Base-by-base conservation (phyloP, 148 eudicot species). In the Persicaria tinctoria region DNA sequence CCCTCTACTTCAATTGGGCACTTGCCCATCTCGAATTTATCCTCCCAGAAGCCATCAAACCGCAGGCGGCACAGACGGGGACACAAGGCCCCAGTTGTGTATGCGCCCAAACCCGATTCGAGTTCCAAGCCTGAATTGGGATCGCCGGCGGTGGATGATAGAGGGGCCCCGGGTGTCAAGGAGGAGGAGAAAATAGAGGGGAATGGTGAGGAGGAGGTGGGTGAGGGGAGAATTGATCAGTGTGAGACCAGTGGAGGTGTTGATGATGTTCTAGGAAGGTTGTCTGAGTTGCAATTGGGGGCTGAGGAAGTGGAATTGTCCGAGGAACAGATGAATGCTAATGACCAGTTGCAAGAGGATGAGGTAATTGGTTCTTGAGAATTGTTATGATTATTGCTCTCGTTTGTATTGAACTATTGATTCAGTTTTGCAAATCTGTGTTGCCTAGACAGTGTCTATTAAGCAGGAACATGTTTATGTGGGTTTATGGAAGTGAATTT, bases 331-430 rank as follows among this genome's bases (percentile, higher is more conserved):
- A 76, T 85, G 70, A 80, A 74, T 70, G 81, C 84, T 50, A 94
- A 94, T 83, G 91, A 92, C 78, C 98, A 94, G 74, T 79, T 84
- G 83, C 97, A 94, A 80, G 89, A 90, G 76, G 97, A 94, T 80
- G 97, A 94, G 98, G 98, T 94, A 88, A 76, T 47, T 56, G 75
- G 16, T 68, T 41, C 46, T 3, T 63, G 41, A 63, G 11, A 3
- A 10, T 32, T 10, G 12, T 5, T 63, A 45, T 63, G 44, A 63
- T 63, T 38, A 32, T 64, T 64, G 27, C 4, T 32, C 46, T 41
- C 38, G 46, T n/a, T 0, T 64, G n/a, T 11, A 32, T 64, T 66
- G 48, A 66, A 12, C 8, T 41, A 38, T 6, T 41, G 8, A 27
- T 17, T 5, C 20, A 27, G 18, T 18, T n/a, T 57, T 18, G 27